Conservation (phyloP, 2,329 filamentous ascomycete genomes). For the Fusarium sp. region DNA sequence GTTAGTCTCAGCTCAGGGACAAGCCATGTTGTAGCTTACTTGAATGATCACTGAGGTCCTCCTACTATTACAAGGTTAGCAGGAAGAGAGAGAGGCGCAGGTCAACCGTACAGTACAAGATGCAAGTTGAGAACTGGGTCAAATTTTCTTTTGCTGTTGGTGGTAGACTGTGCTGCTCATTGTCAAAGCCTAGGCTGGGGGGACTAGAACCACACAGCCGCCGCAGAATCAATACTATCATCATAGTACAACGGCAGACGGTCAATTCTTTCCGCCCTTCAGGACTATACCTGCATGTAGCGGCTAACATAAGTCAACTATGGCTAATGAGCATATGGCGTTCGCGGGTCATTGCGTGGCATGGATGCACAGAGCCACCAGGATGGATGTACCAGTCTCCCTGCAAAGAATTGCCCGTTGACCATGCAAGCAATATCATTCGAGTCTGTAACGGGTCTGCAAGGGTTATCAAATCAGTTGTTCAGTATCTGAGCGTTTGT, state of each 20-base stretch:
- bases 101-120: not conserved
- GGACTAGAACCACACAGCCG: not conserved
- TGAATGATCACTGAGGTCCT: not conserved
- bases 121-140: not conserved
- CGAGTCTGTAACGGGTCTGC: constrained; percentile 7
- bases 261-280: not conserved
- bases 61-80: not conserved
- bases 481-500: not conserved
- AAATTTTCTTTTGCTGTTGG: not conserved
- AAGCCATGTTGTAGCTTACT: not conserved
- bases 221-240: constrained; percentile 2
- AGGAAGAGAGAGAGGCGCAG: constrained; percentile 9
- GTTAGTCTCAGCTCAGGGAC: not conserved
- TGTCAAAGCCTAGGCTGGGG: not conserved
- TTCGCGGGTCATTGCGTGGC: not conserved
- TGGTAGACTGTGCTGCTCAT: not conserved
- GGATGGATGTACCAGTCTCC: constrained; percentile 1
- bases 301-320: not conserved
- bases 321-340: not conserved
- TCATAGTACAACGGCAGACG: not conserved
- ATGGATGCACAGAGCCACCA: not conserved
- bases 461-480: constrained; percentile 17
- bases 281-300: not conserved
- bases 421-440: constrained; percentile 14
- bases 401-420: not conserved